phyloP scores from a whole-genome alignment of 257 asterid species.

The Petunia secreta region DNA sequence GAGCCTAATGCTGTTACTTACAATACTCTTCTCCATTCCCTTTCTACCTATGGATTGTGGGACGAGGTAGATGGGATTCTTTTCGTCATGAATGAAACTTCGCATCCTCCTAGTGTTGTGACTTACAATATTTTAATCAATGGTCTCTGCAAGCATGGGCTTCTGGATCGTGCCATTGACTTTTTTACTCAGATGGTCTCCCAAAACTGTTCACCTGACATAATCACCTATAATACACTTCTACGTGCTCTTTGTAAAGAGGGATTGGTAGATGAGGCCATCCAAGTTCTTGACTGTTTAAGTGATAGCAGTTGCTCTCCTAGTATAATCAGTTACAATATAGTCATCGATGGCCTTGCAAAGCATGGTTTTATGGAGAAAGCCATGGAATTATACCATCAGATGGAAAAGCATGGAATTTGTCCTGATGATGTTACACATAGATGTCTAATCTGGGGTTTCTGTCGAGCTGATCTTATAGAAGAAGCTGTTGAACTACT shows the following conservation, averaged over 20 bases:
- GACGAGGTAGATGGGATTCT: slow-evolving; percentile 66
- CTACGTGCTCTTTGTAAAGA: slow-evolving; percentile 68
- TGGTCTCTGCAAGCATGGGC: slow-evolving; percentile 76
- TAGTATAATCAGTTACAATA: slow-evolving; percentile 67
- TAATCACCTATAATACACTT: slow-evolving; percentile 81
- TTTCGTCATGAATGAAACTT: slow-evolving; percentile 57
- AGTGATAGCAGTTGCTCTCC: slow-evolving; percentile 56
- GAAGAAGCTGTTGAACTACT: slow-evolving; percentile 73
- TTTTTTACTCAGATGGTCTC: slow-evolving; percentile 66
- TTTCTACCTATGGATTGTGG: slow-evolving; percentile 63
- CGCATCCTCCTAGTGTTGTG: slow-evolving; percentile 60
- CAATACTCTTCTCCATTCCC: slow-evolving; percentile 82
- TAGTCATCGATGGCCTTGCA: slow-evolving; percentile 77
- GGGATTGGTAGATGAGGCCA: slow-evolving; percentile 63
- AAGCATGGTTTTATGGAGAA: slow-evolving; percentile 69
- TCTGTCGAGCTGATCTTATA: slow-evolving; percentile 69
- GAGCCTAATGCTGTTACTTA: slow-evolving; percentile 68
- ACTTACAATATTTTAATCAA: slow-evolving; percentile 79
- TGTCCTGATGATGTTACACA: slow-evolving; percentile 80
- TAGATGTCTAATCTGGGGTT: slow-evolving; percentile 86
- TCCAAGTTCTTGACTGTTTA: slow-evolving; percentile 54
- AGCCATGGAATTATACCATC: slow-evolving; percentile 65
- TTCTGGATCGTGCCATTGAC: slow-evolving; percentile 68
- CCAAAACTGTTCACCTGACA: slow-evolving; percentile 55
- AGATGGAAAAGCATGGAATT: slow-evolving; percentile 59